Evolutionary conservation across 1,284 basidiomycete species (phyloP).

Genomic region (Moesziomyces parantarcticus): DNA sequence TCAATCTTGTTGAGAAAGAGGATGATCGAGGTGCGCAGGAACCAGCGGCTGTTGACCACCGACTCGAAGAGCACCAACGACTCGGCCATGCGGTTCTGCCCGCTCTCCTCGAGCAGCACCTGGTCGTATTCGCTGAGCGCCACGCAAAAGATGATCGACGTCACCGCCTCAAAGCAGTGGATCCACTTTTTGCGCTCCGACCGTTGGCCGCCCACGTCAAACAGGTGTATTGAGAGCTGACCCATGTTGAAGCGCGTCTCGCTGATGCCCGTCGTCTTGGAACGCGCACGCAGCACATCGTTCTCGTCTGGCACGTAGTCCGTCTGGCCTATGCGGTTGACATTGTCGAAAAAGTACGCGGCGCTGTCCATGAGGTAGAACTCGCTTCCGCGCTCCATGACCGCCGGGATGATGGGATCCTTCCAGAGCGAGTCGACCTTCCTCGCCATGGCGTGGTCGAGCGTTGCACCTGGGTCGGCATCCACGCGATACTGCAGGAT

Average conservation of each 20-base stretch:
- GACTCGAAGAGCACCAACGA: constrained; percentile 92
- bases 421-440: constrained; percentile 87
- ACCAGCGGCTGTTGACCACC: constrained; percentile 90
- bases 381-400: constrained; percentile 87
- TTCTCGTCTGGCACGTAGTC: constrained; percentile 87
- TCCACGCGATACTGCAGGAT: constrained; percentile 67
- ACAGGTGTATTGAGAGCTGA: constrained; percentile 68
- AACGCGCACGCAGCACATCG: constrained; percentile 87
- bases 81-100: constrained; percentile 90
- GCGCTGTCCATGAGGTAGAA: constrained; percentile 98
- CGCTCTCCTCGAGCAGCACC: constrained; percentile 60
- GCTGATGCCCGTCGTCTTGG: constrained; percentile 91
- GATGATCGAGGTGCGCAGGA: constrained; percentile 90
- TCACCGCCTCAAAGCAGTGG: constrained; percentile 67
- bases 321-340: constrained; percentile 80
- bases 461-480: constrained; percentile 62
- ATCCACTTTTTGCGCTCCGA: constrained; percentile 67
- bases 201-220: constrained; percentile 66
- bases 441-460: constrained; percentile 72
- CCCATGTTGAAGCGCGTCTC: constrained; percentile 76
- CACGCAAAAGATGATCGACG: constrained; percentile 64
- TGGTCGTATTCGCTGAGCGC: constrained; percentile 66
- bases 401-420: constrained; percentile 84
- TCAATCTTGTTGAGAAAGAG: constrained; percentile 87
- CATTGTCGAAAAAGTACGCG: constrained; percentile 88